Base-by-base conservation (phyloP, 2,329 filamentous ascomycete genomes). In the Magnaporthiopsis rhizophila region DNA sequence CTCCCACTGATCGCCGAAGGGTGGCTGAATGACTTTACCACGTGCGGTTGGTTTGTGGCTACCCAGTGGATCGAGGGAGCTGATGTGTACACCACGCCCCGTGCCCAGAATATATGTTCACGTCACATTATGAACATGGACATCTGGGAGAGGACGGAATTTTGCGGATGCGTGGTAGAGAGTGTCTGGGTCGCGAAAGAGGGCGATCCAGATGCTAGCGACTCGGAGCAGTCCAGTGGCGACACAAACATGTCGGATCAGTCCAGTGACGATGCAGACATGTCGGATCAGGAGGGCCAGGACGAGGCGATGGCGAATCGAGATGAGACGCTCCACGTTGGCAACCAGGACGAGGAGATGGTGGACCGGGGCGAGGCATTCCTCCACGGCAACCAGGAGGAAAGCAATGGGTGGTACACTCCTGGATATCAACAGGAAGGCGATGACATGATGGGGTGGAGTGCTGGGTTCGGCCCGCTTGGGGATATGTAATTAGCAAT, bases 41-140 rank as follows among this genome's bases (percentile, higher is more conserved):
- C 1, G 3, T 36, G 57, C 5, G 64, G 64, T 13, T 59, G 36
- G 36, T 13, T 38, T 36, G 11, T 36, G 11, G 3, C 34, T 26
- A 3, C 26, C 32, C 32, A 9, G 32, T 34, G 32, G 32, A 4
- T 34, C 9, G n/a, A n/a, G n/a, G n/a, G 32, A 34, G 32, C 5
- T 9, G 32, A 5, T 5, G 28, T 30, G 28, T 30, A 30, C 6
- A 30, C 13, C 12, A 38, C 62, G 5, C 50, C 56, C 4, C n/a
- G 15, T 50, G 64, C 64, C 3, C 38, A 62, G 61, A 57, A 65
- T 4, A 36, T 62, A 1, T 65, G 64, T 59, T 50, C 18, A 13
- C n/a, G 53, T 3, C n/a, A 65, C 59, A 59, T 62, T 28, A 65
- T 65, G 64, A 65, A 65, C 24, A 65, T 65, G 64, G 61, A 65